Base-by-base conservation (phyloP, 352 stramenopile species). In the Aphanomyces invadans region DNA sequence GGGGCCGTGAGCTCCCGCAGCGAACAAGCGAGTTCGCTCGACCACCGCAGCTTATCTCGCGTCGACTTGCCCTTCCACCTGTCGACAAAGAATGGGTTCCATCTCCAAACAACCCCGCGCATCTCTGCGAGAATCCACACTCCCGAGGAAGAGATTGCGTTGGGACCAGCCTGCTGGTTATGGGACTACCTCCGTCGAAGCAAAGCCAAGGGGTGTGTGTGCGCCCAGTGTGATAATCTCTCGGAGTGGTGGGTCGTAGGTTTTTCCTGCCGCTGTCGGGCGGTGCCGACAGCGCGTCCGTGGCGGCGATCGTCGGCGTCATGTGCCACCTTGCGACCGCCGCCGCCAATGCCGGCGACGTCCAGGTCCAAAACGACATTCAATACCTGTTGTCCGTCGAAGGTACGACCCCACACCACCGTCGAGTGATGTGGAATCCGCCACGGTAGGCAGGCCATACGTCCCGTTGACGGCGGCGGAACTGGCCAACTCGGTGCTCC, bases 261-360 rank as follows among this genome's bases (percentile, higher is more conserved):
- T 99, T 98, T 74, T 98, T 99, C 60, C 78, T 99, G 54, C 96
- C 97, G 21, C 83, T 99, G 23, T 97, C 89, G 36, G 96, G 97
- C 42, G 97, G 97, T 55, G 96, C 97, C 0, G 97, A 99, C 76
- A 98, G 90, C 26, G 96, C 90, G 3, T 97, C 92, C 21, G 96
- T 98, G 3, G 95, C 95, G 4, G 92, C 89, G 42, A 98, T 99
- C 70, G 96, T 99, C 7, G 95, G 95, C 31, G 90, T 97, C 23
- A 99, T 99, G 97, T 99, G 95, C 70, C 83, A 98, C 63, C 74
- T 99, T 31, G 95, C 97, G 2, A 81, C 83, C 2, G 77, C 95
- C 29, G 88, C 92, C 21, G 84, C 85, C n/a, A 89, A 91, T 62
- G 72, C 75, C 4, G 86, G 83, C 21, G 82, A 93, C 28, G 48